Conservation (phyloP, 1,284 basidiomycete genomes). For the Trichosporon coremiiforme region DNA sequence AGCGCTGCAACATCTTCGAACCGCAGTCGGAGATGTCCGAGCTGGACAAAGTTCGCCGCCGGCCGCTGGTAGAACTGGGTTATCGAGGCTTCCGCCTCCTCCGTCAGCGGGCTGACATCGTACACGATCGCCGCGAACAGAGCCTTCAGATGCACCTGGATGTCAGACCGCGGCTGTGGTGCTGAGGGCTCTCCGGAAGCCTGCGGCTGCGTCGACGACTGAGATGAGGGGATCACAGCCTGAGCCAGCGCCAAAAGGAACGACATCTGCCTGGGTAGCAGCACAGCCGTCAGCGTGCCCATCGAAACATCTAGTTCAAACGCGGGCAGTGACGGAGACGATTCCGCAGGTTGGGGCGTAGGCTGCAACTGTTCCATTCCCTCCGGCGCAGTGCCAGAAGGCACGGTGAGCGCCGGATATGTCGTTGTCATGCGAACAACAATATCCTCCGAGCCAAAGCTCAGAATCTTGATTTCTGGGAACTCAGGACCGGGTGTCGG, state of each 20-base stretch:
- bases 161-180: constrained; percentile 33
- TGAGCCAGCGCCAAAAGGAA: constrained; percentile 37
- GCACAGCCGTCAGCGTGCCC: constrained; percentile 37
- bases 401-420: neutral
- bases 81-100: constrained; percentile 13
- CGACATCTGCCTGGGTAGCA: constrained; percentile 40
- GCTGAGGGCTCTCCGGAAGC: neutral
- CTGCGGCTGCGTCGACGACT: neutral
- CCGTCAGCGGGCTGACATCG: constrained; percentile 32
- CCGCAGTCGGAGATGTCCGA: constrained; percentile 48
- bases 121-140: constrained; percentile 41
- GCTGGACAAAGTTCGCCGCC: constrained; percentile 39
- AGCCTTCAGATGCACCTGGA: constrained; percentile 38
- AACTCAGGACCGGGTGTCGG: constrained; percentile 28
- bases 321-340: constrained; percentile 26
- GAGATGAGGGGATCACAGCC: constrained; percentile 10
- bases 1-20: constrained; percentile 39
- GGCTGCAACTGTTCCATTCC: neutral
- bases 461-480: constrained; percentile 38
- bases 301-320: constrained; percentile 36
- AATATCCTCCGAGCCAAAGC: constrained; percentile 50
- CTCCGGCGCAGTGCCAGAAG: neutral
- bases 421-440: constrained; percentile 42
- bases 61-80: constrained; percentile 44
- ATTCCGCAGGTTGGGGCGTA: neutral